Percentiles rank a stretch among this genome's conserved stretches.
phyloP scores from a whole-genome alignment of 1,284 basidiomycete species.

The Malassezia obtusa region DNA sequence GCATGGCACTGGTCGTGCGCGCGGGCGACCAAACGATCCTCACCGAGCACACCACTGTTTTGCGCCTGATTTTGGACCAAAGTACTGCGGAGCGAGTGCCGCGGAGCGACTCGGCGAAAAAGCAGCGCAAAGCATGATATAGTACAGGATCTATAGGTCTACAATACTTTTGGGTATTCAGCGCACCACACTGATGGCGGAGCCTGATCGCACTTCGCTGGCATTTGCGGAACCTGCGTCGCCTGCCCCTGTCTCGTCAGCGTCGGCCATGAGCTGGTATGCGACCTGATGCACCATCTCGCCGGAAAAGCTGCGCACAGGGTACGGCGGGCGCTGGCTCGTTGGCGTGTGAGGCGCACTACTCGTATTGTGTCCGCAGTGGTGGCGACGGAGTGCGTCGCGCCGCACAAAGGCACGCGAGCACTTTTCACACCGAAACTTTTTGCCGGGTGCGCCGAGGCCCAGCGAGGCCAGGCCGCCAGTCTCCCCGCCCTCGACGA shows the following conservation, averaged over 20 bases:
- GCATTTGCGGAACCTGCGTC: not conserved
- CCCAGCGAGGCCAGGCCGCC: conserved; percentile 34
- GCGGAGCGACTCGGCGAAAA: not conserved
- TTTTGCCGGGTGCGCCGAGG: conserved; percentile 37
- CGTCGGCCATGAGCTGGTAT: not conserved
- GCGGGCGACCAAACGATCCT: conserved; percentile 14
- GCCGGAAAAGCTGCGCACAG: not conserved
- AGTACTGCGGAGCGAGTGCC: not conserved
- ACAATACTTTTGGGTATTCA: not conserved
- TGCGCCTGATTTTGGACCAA: not conserved
- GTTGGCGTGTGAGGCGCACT: not conserved
- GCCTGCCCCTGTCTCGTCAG: not conserved
- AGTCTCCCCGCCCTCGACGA: conserved; percentile 19
- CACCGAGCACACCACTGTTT: conserved; percentile 5
- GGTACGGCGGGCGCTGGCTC: not conserved
- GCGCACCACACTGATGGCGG: not conserved
- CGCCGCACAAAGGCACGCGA: conserved; percentile 39
- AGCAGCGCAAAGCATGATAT: not conserved
- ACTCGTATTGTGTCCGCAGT: conserved; percentile 19
- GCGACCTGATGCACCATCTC: not conserved
- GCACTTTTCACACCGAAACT: conserved; percentile 40
- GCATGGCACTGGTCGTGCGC: conserved; percentile 17
- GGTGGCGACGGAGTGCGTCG: conserved; percentile 37
- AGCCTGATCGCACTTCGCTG: not conserved
- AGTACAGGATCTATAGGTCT: not conserved